Evolutionary conservation across 306 rosid genomes (phyloP).

Genomic region (Sophora flavescens): DNA sequence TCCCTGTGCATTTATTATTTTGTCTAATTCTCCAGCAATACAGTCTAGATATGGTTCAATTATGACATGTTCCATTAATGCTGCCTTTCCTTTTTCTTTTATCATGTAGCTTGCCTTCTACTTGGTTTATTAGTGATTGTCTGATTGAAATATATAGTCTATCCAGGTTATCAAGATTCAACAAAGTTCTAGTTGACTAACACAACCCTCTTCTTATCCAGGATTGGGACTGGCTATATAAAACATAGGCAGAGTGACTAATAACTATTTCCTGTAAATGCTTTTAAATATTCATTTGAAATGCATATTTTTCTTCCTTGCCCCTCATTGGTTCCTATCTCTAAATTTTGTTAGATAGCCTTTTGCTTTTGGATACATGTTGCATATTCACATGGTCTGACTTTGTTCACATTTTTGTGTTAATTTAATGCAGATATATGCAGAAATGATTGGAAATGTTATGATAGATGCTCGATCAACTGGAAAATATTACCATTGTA

Average conservation of each 20-base stretch:
- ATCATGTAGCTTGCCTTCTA: neutral
- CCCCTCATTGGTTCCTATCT: neutral
- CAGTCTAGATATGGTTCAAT: neutral
- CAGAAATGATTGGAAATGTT: conserved; percentile 99
- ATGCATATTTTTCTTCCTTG: neutral
- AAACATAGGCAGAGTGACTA: too few relatives aligned
- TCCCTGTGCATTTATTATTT: conserved; percentile 24
- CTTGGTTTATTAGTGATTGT: conserved; percentile 23
- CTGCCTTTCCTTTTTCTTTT: conserved; percentile 1
- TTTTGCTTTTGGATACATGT: conserved; percentile 5
- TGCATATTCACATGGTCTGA: conserved; percentile 20
- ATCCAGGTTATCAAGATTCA: too few relatives aligned
- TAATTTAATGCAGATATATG: conserved; percentile 73
- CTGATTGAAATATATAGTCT: too few relatives aligned
- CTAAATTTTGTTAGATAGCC: neutral
- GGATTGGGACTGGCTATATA: too few relatives aligned
- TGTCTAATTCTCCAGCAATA: conserved; percentile 4
- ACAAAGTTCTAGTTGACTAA: too few relatives aligned
- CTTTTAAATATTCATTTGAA: conserved; percentile 12
- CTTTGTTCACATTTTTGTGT: conserved; percentile 39
- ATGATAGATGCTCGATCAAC: conserved; percentile 98
- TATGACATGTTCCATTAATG: neutral
- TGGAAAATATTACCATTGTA: conserved; percentile 97
- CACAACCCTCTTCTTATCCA: too few relatives aligned
- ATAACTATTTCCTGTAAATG: conserved; percentile 6